Evolutionary conservation across 257 asterid genomes (phyloP).

Genomic region (Haberlea rhodopensis): DNA sequence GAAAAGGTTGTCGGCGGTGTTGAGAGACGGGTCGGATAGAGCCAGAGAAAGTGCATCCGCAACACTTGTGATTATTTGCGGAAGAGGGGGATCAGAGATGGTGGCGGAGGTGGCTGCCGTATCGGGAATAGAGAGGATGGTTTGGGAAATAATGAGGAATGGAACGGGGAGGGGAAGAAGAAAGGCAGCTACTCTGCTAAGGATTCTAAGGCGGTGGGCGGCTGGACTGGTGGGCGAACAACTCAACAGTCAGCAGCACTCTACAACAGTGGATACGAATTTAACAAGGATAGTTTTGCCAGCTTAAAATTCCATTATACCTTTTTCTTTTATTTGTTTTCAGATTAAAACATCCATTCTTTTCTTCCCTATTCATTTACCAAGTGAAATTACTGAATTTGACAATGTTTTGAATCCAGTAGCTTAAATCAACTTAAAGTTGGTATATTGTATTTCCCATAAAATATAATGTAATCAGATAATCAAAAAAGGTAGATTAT

Average conservation of each 20-base stretch:
- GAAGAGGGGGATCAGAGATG: conserved; percentile 82
- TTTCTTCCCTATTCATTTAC: conserved; percentile 22
- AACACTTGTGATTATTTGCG: conserved; percentile 62
- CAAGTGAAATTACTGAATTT: conserved; percentile 9
- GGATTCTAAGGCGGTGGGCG: conserved; percentile 88
- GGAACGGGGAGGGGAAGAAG: conserved; percentile 74
- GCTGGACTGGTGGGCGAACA: conserved; percentile 60
- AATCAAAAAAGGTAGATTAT: too few species aligned
- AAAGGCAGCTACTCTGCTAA: conserved; percentile 74
- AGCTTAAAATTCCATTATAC: conserved; percentile 26
- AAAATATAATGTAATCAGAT: conserved; percentile 11
- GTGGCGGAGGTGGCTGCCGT: conserved; percentile 61
- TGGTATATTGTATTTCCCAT: not conserved
- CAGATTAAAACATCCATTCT: conserved; percentile 16
- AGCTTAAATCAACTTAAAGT: conserved; percentile 1
- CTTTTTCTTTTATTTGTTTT: not conserved
- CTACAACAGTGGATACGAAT: conserved; percentile 43
- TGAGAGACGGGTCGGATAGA: conserved; percentile 71
- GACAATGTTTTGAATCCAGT: not conserved
- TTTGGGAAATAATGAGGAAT: conserved; percentile 82
- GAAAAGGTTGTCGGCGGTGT: conserved; percentile 35
- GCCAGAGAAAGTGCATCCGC: conserved; percentile 74
- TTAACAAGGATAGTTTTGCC: conserved; percentile 55
- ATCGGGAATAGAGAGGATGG: conserved; percentile 62
- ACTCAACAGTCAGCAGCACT: conserved; percentile 26